Conservation (phyloP, 352 stramenopile genomes). For the Pythium sukuiense region DNA sequence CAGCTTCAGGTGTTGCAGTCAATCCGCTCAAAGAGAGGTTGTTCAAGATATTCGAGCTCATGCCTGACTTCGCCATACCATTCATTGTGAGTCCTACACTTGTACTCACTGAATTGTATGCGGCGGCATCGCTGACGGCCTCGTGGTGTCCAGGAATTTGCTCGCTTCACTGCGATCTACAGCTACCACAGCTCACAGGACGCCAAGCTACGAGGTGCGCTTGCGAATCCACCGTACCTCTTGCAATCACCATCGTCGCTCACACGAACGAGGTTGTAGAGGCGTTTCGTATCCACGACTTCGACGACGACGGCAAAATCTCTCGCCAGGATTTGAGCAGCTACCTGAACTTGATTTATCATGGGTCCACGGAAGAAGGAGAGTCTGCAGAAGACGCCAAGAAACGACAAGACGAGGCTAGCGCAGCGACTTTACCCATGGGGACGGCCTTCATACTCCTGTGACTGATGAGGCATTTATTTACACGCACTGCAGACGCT, state of each 20-base stretch:
- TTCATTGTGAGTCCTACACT: conserved; percentile 34
- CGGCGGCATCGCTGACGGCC: background rate
- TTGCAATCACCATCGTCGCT: background rate
- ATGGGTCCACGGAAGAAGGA: conserved; percentile 31
- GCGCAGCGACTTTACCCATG: background rate
- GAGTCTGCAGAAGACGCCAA: conserved; percentile 13
- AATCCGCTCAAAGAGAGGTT: conserved; percentile 50
- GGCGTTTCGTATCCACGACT: conserved; percentile 72
- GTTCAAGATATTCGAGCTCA: conserved; percentile 48
- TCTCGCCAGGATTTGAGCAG: conserved; percentile 48
- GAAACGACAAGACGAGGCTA: conserved; percentile 37
- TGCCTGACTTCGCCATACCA: conserved; percentile 3
- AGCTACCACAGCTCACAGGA: conserved; percentile 61
- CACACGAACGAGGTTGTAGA: too few species aligned
- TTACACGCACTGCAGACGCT: conserved; percentile 28
- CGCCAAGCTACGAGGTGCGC: conserved; percentile 45
- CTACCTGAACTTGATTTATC: conserved; percentile 50
- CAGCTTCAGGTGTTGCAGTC: conserved; percentile 29
- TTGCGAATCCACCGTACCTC: background rate
- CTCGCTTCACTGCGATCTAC: conserved; percentile 49
- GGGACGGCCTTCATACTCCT: too few species aligned
- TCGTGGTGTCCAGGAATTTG: conserved; percentile 43
- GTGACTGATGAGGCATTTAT: background rate
- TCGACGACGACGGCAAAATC: conserved; percentile 71
- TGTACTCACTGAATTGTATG: too few species aligned